Percentiles rank a stretch among this genome's conserved stretches.
Conservation (phyloP, 2,329 filamentous ascomycete species). For the Ascocoryne sarcoides region DNA sequence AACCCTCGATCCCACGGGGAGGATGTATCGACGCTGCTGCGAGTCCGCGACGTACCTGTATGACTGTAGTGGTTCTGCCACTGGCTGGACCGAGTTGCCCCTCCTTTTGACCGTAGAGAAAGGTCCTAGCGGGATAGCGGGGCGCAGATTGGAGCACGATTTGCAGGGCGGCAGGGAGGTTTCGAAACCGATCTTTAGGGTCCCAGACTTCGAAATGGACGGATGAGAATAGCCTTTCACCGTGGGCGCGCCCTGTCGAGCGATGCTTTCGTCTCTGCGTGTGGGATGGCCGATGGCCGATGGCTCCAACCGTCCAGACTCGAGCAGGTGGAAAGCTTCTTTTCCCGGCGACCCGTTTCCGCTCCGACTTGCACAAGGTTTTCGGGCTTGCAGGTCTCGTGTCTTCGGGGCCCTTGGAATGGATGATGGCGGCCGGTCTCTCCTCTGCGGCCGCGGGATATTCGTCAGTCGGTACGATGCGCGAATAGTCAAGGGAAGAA, state of each 20-base stretch:
- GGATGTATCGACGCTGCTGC: background rate
- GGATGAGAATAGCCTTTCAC: background rate
- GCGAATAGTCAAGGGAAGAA: background rate
- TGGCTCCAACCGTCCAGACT: background rate
- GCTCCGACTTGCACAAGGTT: no score
- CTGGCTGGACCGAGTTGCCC: conserved; percentile 5
- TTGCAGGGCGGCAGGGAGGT: background rate
- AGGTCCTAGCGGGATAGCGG: conserved; percentile 11
- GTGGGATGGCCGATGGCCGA: background rate
- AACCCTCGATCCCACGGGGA: background rate
- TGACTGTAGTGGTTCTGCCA: background rate
- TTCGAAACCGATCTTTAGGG: background rate
- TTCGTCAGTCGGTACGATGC: background rate
- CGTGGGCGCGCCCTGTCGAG: background rate
- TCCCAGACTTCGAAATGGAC: conserved; percentile 2
- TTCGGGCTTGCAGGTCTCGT: no score
- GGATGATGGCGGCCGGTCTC: background rate
- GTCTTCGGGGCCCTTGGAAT: background rate
- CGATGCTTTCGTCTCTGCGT: background rate
- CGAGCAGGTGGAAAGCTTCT: no score
- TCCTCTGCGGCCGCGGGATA: background rate
- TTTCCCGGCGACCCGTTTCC: background rate
- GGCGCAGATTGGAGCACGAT: conserved; percentile 2
- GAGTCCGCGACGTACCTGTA: conserved; percentile 6
- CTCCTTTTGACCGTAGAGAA: conserved; percentile 7